Evolutionary conservation across 1,284 basidiomycete species (phyloP).

Genomic region (Xerocomus amazonicus): DNA sequence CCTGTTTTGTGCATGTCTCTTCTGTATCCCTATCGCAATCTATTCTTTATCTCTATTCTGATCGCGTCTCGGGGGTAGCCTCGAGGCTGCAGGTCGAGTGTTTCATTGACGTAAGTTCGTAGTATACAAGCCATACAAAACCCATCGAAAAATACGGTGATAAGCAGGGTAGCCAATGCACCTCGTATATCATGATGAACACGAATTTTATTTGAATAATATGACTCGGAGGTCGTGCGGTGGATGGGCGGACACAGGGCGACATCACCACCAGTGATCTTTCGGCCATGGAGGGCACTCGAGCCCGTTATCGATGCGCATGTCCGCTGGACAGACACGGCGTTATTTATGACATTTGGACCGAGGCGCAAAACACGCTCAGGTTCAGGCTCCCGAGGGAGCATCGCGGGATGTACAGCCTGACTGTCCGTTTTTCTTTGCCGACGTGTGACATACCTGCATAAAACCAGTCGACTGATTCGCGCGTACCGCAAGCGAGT

Average conservation of each 20-base stretch:
- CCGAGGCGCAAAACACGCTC: no score
- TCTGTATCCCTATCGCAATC: neutral
- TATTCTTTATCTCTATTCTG: neutral
- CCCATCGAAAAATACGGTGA: neutral
- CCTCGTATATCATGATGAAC: no score
- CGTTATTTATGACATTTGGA: no score
- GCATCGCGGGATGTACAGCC: neutral
- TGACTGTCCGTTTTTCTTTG: neutral
- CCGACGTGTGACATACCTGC: no score
- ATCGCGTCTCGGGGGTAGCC: neutral
- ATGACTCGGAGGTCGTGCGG: neutral
- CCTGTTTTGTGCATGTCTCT: neutral
- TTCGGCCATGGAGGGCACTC: no score
- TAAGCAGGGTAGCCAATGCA: neutral
- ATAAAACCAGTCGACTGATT: neutral
- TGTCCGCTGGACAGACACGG: no score
- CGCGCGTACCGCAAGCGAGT: neutral
- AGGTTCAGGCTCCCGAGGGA: neutral
- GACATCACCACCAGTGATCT: neutral
- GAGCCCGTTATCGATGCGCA: no score
- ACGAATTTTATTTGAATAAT: neutral
- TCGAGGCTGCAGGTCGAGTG: neutral
- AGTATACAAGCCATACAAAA: no score
- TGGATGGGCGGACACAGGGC: neutral
- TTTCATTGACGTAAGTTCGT: neutral